phyloP scores from a whole-genome alignment of 441 rosid genomes.

The Corymbia citriodora region DNA sequence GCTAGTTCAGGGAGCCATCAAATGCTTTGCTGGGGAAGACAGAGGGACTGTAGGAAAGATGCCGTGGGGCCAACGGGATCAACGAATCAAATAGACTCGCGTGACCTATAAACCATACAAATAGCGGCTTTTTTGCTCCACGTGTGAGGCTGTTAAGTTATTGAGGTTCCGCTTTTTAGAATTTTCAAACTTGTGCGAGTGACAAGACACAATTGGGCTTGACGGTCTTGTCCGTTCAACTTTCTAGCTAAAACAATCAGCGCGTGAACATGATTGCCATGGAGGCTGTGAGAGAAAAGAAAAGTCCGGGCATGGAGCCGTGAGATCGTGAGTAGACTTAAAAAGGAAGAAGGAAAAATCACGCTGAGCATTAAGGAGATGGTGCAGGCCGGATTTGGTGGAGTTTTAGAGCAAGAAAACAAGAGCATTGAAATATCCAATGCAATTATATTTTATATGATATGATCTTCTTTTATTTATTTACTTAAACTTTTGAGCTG shows the following conservation, averaged over 20 bases:
- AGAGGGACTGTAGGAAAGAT: too few relatives aligned
- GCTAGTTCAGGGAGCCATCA: not conserved
- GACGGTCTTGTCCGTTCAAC: not conserved
- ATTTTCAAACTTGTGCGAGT: rapidly evolving
- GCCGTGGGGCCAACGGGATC: not conserved
- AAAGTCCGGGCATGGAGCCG: rapidly evolving
- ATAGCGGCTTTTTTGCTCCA: not conserved
- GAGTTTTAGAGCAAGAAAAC: not conserved
- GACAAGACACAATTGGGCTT: not conserved
- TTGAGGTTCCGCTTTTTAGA: rapidly evolving
- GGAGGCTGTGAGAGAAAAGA: not conserved
- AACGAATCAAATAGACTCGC: rapidly evolving
- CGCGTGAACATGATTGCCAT: not conserved
- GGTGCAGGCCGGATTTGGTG: rapidly evolving
- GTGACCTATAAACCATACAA: rapidly evolving
- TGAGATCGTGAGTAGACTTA: rapidly evolving
- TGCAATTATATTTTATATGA: rapidly evolving
- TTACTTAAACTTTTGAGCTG: rapidly evolving
- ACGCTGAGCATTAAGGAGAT: not conserved
- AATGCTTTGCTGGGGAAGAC: rapidly evolving
- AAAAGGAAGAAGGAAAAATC: not conserved
- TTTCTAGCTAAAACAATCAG: not conserved
- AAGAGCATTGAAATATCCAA: rapidly evolving
- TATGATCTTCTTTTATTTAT: rapidly evolving
- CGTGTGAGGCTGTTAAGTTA: rapidly evolving